Evolutionary conservation across 2,329 filamentous ascomycete species (phyloP).

Genomic region (Phialocephala sp.): DNA sequence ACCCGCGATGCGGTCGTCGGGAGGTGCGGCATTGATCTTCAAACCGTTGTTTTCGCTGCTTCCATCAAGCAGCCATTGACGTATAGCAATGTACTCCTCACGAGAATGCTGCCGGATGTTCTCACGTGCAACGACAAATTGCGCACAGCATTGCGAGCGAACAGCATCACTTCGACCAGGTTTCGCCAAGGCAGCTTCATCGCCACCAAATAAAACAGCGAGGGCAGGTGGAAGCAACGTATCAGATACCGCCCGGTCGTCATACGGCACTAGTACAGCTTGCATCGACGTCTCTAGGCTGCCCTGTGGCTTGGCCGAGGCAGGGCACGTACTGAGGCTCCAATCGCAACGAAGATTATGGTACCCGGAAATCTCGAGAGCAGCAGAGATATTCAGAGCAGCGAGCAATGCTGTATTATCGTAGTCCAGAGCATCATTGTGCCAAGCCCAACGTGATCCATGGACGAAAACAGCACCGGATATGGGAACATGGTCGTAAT

Average conservation of each 20-base stretch:
- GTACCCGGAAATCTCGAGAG: slow-evolving; percentile 49
- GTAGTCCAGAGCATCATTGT: slow-evolving; percentile 51
- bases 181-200: slow-evolving; percentile 42
- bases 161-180: slow-evolving; percentile 49
- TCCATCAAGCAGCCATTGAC: slow-evolving; percentile 58
- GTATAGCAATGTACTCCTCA: slow-evolving; percentile 57
- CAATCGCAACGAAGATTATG: slow-evolving; percentile 57
- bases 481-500: slow-evolving; percentile 48
- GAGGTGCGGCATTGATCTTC: slow-evolving; percentile 42
- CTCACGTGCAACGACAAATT: slow-evolving; percentile 57
- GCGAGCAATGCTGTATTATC: slow-evolving; percentile 50
- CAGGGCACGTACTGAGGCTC: slow-evolving; percentile 49
- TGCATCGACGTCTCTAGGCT: slow-evolving; percentile 48
- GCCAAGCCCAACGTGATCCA: slow-evolving; percentile 51
- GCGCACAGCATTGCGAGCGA: slow-evolving; percentile 56
- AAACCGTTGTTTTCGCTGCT: slow-evolving; percentile 12
- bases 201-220: slow-evolving; percentile 44
- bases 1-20: slow-evolving; percentile 50
- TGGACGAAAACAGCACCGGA: slow-evolving; percentile 51
- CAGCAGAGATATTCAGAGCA: slow-evolving; percentile 46
- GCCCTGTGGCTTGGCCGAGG: slow-evolving; percentile 46
- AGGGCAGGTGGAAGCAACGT: slow-evolving; percentile 45
- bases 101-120: slow-evolving; percentile 54
- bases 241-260: slow-evolving; percentile 48
- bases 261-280: slow-evolving; percentile 49